A percentile compares a stretch with the other conserved stretches of the same genome.
These are phyloP conservation scores for Chrysanthemum seticuspe DNA, from an alignment of 129 eudicot species.

Conservation along the genomic window DNA sequence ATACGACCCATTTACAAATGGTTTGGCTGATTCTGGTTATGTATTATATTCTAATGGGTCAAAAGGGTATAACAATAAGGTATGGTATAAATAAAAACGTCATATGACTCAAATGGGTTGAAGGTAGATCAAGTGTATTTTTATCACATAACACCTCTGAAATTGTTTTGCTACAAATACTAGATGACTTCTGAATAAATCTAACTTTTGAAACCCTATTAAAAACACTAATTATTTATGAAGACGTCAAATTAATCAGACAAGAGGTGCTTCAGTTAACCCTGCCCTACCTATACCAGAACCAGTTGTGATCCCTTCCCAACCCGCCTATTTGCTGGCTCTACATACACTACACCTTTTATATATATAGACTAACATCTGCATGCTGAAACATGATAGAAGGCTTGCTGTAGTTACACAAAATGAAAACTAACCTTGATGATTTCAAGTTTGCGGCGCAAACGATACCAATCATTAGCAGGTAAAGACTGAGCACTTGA, in stretches of 20 bases:
- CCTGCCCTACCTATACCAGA: not conserved
- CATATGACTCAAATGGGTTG: not conserved
- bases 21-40: not conserved
- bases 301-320: not conserved
- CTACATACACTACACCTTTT: not conserved
- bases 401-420: not conserved
- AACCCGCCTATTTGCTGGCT: not conserved
- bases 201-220: not conserved
- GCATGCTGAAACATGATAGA: not conserved
- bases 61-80: not conserved
- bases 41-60: not conserved
- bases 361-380: not conserved
- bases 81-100: not conserved
- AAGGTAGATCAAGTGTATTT: not conserved
- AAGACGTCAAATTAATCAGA: not conserved
- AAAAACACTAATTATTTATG: not conserved
- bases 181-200: not conserved
- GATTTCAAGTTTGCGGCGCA: conserved; percentile 88
- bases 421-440: conserved; percentile 53
- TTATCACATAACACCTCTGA: not conserved
- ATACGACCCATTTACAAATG: not conserved
- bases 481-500: conserved; percentile 72
- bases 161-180: not conserved
- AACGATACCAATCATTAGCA: conserved; percentile 89
- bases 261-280: not conserved